A percentile compares a stretch with the other conserved stretches of the same genome.
These are phyloP conservation scores for Pyrus communis DNA, from an alignment of 306 rosid species.

Conservation along the genomic window DNA sequence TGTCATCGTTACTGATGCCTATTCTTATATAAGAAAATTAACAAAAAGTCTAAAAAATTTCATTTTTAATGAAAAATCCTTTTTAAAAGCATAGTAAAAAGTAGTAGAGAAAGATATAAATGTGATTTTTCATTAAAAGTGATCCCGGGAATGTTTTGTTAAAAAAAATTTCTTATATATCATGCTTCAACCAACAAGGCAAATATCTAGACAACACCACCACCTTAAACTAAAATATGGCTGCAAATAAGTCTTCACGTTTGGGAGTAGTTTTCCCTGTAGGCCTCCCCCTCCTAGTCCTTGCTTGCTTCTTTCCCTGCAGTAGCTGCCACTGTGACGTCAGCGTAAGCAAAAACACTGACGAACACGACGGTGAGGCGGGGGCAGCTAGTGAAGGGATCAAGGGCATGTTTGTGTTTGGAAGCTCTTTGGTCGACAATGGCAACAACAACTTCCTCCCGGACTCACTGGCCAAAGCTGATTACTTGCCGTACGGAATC, in stretches of 20 bases:
- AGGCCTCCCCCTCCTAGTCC: not conserved
- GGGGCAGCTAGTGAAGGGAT: not conserved
- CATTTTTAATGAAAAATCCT: no score
- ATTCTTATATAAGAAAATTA: no score
- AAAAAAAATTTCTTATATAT: no score
- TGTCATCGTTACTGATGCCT: no score
- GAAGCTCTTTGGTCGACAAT: conserved; percentile 48
- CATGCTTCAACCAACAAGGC: not conserved
- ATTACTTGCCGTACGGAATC: conserved; percentile 39
- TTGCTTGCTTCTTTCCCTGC: not conserved
- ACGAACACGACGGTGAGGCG: no score
- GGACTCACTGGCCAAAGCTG: conserved; percentile 31
- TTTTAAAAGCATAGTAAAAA: no score
- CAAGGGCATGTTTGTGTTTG: conserved; percentile 46
- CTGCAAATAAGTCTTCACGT: not conserved
- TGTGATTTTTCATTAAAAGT: no score
- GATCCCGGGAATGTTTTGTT: no score
- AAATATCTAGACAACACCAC: not conserved
- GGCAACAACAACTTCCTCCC: conserved; percentile 43
- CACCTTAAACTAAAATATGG: not conserved
- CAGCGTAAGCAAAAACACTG: not conserved
- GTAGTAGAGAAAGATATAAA: no score
- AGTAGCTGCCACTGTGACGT: not conserved
- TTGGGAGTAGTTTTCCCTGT: not conserved
- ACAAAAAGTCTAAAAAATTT: no score